Base-by-base conservation (phyloP, 768 basidiomycete species). In the Dioszegia hungarica region DNA sequence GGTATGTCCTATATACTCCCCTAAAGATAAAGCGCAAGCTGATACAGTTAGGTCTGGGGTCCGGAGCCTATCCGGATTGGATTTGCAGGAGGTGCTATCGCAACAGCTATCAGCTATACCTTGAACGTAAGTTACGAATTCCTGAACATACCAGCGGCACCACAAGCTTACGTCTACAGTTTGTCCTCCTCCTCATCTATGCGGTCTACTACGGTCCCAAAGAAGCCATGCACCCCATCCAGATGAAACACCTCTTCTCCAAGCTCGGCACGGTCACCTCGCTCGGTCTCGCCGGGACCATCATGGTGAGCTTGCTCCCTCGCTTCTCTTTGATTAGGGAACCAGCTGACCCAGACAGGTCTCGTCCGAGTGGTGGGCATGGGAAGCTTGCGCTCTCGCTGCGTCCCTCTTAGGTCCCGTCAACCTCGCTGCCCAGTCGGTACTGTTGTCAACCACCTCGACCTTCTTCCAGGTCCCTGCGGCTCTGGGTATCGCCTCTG, bases 361-460 rank as follows among this genome's bases (percentile, higher is more conserved):
- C 3, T 89, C 89, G 0, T 85, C 84, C 3, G 94, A 95, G 75
- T 98, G 93, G 94, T 97, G 93, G 91, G 86, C 87, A 36, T 94
- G 94, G 94, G 92, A 95, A 76, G 81, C 75, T 75, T 81, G 28
- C 46, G 66, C 62, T 27, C 64, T 65, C 46, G 51, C 73, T 15
- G 69, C 69, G 2, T 70, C 66, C 25, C 44, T 88, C 40, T 77
- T 95, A 0, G 90, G 93, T 0, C 85, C 93, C 1, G 81, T 84
- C 5, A 79, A 83, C 6, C 82, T 99, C 2, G 95, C 95, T 0
- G 84, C 90, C 0, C 93, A 98, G 72, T 90, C 89, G 0, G 86
- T 97, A 1, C 79, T 98, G 12, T 79, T 66, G 20, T 70, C 65
- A 1, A 66, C 61, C 25, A 75, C 57, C 41, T 78, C 73, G 87